These are phyloP conservation scores for Leishmania major DNA, from an alignment of 208 protist genomes.

Conservation along the genomic window DNA sequence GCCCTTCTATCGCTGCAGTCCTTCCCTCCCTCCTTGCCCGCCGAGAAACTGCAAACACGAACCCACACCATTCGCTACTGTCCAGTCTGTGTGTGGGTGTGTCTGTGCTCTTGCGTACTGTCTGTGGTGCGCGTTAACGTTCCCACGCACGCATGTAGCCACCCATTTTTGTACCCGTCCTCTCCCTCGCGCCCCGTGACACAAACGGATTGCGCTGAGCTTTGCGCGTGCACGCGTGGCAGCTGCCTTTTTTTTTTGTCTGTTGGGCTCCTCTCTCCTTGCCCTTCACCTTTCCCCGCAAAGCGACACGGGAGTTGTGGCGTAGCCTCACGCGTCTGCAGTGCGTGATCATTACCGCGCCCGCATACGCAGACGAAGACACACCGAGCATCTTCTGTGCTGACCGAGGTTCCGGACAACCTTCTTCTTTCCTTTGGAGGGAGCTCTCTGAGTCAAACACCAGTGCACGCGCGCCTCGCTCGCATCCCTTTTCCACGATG, in stretches of 20 bases:
- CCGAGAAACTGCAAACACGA: not conserved
- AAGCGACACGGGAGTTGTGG: not conserved
- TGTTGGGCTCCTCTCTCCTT: not conserved
- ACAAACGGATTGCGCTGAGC: not conserved
- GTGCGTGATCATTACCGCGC: not conserved
- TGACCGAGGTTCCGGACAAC: not conserved
- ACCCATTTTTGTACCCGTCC: not conserved
- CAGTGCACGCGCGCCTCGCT: not conserved
- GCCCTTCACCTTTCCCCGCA: not conserved
- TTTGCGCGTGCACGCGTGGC: not conserved
- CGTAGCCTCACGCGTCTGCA: not conserved
- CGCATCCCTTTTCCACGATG: conserved; percentile 3
- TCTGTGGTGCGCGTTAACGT: not conserved
- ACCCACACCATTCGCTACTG: not conserved
- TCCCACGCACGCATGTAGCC: no score
- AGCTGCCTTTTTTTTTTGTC: not conserved
- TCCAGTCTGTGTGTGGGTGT: not conserved
- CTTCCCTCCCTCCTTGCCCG: not conserved
- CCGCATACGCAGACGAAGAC: not conserved
- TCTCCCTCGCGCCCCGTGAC: not conserved
- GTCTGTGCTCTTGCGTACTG: not conserved
- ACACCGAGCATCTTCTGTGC: not conserved
- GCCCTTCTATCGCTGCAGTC: not conserved
- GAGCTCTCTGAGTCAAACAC: not conserved
- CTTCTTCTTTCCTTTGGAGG: not conserved